Conservation (phyloP, 805 yeast species). For the Ogataea kodamae region DNA sequence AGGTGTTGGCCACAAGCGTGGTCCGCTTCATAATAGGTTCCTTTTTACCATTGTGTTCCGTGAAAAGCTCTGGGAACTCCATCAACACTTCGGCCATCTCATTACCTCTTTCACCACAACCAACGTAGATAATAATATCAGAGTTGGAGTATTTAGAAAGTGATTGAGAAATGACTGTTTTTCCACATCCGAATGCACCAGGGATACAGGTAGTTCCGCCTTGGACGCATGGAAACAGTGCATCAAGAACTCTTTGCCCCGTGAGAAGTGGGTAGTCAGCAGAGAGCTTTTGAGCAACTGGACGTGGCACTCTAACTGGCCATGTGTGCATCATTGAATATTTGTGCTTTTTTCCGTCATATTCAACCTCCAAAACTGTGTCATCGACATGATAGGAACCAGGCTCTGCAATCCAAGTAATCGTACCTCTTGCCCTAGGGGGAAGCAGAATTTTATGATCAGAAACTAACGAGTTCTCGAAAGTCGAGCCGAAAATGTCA, state of each 20-base stretch:
- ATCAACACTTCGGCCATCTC: constrained; percentile 99
- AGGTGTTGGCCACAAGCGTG: constrained; percentile 95
- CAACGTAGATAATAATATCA: constrained; percentile 92
- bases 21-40: constrained; percentile 99
- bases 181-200: constrained; percentile 99
- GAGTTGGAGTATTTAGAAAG: constrained; percentile 96
- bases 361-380: constrained; percentile 87
- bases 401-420: constrained; percentile 80
- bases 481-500: constrained; percentile 90
- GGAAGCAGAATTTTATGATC: constrained; percentile 95
- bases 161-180: constrained; percentile 94
- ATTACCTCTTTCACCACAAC: constrained; percentile 94
- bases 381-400: constrained; percentile 93
- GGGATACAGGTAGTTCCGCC: constrained; percentile 99
- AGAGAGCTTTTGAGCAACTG: constrained; percentile 88
- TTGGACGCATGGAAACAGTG: constrained; percentile 98
- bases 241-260: constrained; percentile 98
- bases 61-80: constrained; percentile 98
- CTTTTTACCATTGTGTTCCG: constrained; percentile 86
- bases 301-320: constrained; percentile 99
- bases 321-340: constrained; percentile 97
- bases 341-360: constrained; percentile 75
- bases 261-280: constrained; percentile 95
- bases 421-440: constrained; percentile 98
- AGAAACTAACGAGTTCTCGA: constrained; percentile 86